phyloP scores from a whole-genome alignment of 345 rosid species.

The Eucalyptus globulus region DNA sequence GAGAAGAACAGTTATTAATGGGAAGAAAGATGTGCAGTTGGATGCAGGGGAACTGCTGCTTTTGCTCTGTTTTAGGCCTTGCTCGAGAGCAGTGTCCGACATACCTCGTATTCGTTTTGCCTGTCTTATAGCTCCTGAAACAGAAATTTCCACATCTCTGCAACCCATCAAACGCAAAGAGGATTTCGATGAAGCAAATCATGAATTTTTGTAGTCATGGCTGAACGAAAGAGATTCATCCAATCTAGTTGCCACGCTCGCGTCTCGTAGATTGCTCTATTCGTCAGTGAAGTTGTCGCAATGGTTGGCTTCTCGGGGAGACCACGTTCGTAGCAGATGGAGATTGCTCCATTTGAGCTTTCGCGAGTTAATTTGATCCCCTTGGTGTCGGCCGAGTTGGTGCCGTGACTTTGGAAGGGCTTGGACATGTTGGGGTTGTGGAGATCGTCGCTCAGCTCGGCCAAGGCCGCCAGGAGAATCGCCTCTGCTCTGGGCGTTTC shows the following conservation, averaged over 20 bases:
- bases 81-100: background rate
- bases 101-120: background rate
- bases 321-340: background rate
- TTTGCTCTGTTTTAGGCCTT: conserved; percentile 15
- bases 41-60: background rate
- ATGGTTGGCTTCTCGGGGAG: background rate
- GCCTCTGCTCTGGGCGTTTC: background rate
- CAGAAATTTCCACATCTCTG: conserved; percentile 18
- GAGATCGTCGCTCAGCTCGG: background rate
- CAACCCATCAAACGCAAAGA: background rate
- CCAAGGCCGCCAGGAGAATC: background rate
- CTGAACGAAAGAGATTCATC: too few relatives aligned
- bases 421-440: background rate
- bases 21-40: background rate
- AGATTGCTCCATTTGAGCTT: background rate
- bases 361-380: background rate
- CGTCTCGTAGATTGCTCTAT: background rate
- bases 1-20: background rate
- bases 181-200: background rate
- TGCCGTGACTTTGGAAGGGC: background rate
- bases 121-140: background rate
- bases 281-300: background rate
- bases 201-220: background rate
- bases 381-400: background rate
- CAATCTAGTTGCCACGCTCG: background rate